These are phyloP conservation scores for Ambrosia hybrid DNA, from an alignment of 140 eudicot genomes.

Conservation along the genomic window DNA sequence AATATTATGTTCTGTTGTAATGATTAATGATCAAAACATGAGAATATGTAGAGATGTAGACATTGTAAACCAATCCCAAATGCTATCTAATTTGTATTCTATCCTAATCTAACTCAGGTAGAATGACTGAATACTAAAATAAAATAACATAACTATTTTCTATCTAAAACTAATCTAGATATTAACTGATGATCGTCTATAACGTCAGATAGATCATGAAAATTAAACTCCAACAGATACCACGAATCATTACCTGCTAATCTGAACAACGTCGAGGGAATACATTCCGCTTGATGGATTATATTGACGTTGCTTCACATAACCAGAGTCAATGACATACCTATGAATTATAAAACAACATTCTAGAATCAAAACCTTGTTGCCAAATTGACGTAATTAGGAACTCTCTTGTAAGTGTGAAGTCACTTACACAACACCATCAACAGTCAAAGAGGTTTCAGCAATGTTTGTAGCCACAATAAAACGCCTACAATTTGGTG, in stretches of 20 bases:
- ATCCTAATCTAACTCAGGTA: neutral
- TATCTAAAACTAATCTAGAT: neutral
- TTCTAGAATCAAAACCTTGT: constrained; percentile 10
- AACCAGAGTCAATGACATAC: constrained; percentile 96
- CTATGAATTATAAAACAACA: constrained; percentile 35
- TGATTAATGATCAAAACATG: neutral
- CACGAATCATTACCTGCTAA: constrained; percentile 64
- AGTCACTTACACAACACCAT: constrained; percentile 88
- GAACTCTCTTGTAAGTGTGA: constrained; percentile 17
- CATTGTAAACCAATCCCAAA: neutral
- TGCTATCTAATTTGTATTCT: neutral
- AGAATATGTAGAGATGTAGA: neutral
- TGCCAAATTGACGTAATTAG: constrained; percentile 8
- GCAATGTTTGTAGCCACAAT: constrained; percentile 97
- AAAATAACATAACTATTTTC: neutral
- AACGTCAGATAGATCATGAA: neutral
- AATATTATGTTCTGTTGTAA: neutral
- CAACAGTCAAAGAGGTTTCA: constrained; percentile 98
- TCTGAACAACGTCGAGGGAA: constrained; percentile 89
- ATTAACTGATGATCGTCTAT: neutral
- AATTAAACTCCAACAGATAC: neutral
- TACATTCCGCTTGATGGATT: constrained; percentile 97
- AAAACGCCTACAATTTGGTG: constrained; percentile 88
- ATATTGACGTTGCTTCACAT: constrained; percentile 95
- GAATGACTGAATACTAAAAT: neutral